These are phyloP conservation scores for Mycena belliarum DNA, from an alignment of 768 basidiomycete genomes.

Conservation along the genomic window DNA sequence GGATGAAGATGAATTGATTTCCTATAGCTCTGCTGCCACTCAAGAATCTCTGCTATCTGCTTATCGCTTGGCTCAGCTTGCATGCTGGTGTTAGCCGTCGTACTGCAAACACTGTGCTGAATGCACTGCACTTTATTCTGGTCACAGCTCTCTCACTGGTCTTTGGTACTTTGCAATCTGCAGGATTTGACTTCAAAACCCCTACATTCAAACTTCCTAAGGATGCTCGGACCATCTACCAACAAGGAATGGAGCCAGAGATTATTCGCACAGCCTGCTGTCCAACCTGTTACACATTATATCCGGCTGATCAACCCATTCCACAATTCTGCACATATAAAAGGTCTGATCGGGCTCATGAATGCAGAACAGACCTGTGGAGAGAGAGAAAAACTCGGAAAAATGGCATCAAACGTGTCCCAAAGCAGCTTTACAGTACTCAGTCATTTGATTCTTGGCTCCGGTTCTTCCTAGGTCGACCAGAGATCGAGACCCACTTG, in stretches of 20 bases:
- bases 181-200: not conserved
- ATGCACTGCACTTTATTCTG: not conserved
- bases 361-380: not conserved
- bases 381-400: not conserved
- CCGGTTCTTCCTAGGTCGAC: constrained; percentile 24
- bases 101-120: not conserved
- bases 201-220: too few species aligned
- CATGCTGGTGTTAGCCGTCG: not conserved
- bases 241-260: too few species aligned
- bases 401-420: constrained; percentile 23
- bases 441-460: constrained; percentile 33
- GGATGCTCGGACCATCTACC: too few species aligned
- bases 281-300: too few species aligned
- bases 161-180: not conserved
- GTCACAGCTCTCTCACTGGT: not conserved
- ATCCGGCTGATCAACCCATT: too few species aligned
- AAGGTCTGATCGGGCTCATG: not conserved
- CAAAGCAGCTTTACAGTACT: constrained; percentile 24
- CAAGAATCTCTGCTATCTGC: not conserved
- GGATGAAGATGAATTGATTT: too few species aligned
- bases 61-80: not conserved
- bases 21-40: not conserved
- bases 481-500: constrained; percentile 11
- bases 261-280: too few species aligned
- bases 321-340: not conserved